Base-by-base conservation (phyloP, 2,329 filamentous ascomycete species). In the Neobulgaria alba region DNA sequence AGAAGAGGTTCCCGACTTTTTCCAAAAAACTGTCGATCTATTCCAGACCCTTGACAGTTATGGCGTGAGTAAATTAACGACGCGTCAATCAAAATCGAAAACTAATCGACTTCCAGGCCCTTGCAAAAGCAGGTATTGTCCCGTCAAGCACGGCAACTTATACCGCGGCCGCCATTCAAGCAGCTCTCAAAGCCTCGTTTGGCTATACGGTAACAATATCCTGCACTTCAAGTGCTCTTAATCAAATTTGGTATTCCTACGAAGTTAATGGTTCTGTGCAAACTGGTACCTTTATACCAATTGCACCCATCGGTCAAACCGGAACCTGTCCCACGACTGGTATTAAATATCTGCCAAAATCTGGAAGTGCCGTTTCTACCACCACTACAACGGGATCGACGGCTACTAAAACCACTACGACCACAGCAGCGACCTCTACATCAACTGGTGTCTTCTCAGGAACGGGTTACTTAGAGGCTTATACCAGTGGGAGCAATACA, bases 41-140 rank as follows among this genome's bases (percentile, higher is more conserved):
- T 87, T 83, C 67, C 75, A 82, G 60, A 65, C 65, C 0, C 66
- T 86, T 7, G 76, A 81, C 10, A 78, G 77, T 10, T 85, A 85
- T 59, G 57, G 74, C 41, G 71, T 72, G 45, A 35, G 58, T 55
- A 30, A 30, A 17, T 9, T n/a, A 23, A 5, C 34, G 18, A 10
- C 17, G 33, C 19, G 14, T 14, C 16, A 12, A n/a, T 31, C 4
- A 5, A 23, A 21, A 5, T 23, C 14, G 2, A 10, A 15, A 10
- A 3, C 18, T 9, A 18, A 10, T 9, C 15, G 16, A 21, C 10
- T 30, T 26, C 10, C 44, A 72, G 60, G 72, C 69, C 59, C 70
- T 87, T 16, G 61, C 69, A 3, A 69, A 69, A 10, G 80, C 79
- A 1, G 80, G 77, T 14, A 78, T 79, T 47, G 57, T 66, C 5